phyloP scores from a whole-genome alignment of 306 rosid genomes.

The Castanospermum australe region DNA sequence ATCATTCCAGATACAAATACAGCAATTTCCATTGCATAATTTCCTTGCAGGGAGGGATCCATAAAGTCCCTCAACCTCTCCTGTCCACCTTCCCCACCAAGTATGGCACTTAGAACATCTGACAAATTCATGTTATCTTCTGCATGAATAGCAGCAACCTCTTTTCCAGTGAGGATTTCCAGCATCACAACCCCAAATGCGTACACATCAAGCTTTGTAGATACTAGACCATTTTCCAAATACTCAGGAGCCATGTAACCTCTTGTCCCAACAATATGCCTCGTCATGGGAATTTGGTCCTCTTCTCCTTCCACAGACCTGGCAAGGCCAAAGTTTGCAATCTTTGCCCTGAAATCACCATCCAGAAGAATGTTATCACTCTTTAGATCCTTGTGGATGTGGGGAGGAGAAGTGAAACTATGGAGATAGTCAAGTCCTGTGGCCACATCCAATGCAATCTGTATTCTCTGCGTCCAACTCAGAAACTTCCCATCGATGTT shows the following conservation, averaged over 20 bases:
- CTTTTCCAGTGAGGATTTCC: conserved; percentile 64
- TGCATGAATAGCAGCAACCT: conserved; percentile 37
- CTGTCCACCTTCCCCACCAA: conserved; percentile 30
- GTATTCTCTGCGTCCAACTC: conserved; percentile 62
- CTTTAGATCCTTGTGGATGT: conserved; percentile 66
- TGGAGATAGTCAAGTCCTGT: conserved; percentile 70
- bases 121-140: conserved; percentile 32
- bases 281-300: conserved; percentile 54
- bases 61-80: conserved; percentile 40
- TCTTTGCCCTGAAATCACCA: conserved; percentile 56
- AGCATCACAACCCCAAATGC: conserved; percentile 60
- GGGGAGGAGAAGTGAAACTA: conserved; percentile 61
- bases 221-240: conserved; percentile 62
- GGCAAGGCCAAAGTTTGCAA: conserved; percentile 52
- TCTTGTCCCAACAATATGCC: conserved; percentile 71
- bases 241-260: conserved; percentile 83
- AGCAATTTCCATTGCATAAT: conserved; percentile 59
- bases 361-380: conserved; percentile 56
- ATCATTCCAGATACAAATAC: conserved; percentile 33
- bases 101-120: conserved; percentile 17
- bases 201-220: conserved; percentile 69
- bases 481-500: conserved; percentile 29
- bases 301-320: conserved; percentile 46
- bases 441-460: conserved; percentile 63
- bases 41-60: conserved; percentile 48